These are phyloP conservation scores for Chaetomium strumarium DNA, from an alignment of 2,329 filamentous ascomycete genomes.

Conservation along the genomic window DNA sequence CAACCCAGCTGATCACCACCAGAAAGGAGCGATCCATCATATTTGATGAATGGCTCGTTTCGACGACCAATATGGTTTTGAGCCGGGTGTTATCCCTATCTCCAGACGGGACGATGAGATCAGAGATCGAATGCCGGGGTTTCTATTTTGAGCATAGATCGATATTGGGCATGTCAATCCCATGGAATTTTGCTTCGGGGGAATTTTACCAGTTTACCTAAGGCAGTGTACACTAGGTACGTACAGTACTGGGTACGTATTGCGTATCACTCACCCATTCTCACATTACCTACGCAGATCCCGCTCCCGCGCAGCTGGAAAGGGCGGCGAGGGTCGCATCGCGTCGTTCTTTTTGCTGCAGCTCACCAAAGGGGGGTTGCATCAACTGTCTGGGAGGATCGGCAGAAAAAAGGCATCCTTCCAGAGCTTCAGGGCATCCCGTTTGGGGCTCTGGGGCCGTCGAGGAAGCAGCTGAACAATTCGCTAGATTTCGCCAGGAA, in stretches of 20 bases:
- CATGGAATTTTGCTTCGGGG: background rate
- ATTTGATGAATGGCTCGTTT: background rate
- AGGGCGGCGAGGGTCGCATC: constrained; percentile 1
- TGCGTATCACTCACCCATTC: background rate
- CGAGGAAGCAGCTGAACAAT: constrained; percentile 20
- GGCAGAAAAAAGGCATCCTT: background rate
- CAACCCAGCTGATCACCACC: too few relatives aligned
- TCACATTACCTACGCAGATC: background rate
- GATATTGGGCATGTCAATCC: constrained; percentile 1
- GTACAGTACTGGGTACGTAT: background rate
- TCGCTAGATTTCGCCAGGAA: constrained; percentile 23
- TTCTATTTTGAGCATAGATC: constrained; percentile 14
- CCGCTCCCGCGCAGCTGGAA: constrained; percentile 1
- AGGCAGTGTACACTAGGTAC: too few relatives aligned
- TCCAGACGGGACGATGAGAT: constrained; percentile 2
- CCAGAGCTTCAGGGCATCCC: constrained; percentile 2
- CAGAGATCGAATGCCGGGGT: background rate
- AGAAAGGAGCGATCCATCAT: background rate
- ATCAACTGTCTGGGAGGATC: background rate
- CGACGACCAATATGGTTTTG: background rate
- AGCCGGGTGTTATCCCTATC: background rate
- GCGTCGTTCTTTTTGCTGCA: background rate
- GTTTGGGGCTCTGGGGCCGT: constrained; percentile 17
- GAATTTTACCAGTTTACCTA: background rate
- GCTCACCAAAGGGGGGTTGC: background rate